These are phyloP conservation scores for Colletotrichum chlorophyti DNA, from an alignment of 2,329 filamentous ascomycete genomes.

Conservation along the genomic window DNA sequence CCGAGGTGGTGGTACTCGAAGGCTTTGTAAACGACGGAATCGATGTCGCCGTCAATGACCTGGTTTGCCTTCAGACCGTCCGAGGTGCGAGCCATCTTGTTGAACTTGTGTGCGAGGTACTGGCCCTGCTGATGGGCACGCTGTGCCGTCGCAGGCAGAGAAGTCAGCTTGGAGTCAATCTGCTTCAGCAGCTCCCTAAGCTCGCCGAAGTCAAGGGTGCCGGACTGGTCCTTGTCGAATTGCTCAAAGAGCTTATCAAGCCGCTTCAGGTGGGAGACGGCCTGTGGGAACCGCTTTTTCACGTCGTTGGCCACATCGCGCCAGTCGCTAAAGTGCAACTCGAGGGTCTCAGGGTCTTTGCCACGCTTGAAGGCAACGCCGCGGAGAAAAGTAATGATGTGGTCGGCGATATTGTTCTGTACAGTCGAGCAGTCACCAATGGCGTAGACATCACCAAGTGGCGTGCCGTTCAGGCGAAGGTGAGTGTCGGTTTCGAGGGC, in stretches of 20 bases:
- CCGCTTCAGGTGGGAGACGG: constrained; percentile 82
- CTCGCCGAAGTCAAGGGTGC: constrained; percentile 93
- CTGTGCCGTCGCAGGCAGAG: constrained; percentile 92
- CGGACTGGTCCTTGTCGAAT: constrained; percentile 92
- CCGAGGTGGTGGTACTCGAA: constrained; percentile 95
- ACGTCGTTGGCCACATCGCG: constrained; percentile 82
- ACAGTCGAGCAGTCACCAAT: constrained; percentile 97
- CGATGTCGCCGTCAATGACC: constrained; percentile 86
- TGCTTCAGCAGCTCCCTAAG: constrained; percentile 86
- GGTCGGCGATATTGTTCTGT: constrained; percentile 94
- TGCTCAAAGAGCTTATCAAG: constrained; percentile 89
- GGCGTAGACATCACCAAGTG: constrained; percentile 92
- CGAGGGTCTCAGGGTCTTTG: constrained; percentile 85
- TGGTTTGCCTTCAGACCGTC: constrained; percentile 81
- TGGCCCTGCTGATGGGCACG: constrained; percentile 94
- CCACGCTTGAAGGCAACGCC: constrained; percentile 91
- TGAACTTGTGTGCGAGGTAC: constrained; percentile 93
- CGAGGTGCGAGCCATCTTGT: constrained; percentile 81
- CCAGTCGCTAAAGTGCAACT: constrained; percentile 90
- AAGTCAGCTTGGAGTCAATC: constrained; percentile 94
- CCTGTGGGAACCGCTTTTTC: constrained; percentile 89
- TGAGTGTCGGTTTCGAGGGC: constrained; percentile 95
- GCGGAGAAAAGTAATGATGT: constrained; percentile 89
- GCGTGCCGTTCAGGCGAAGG: constrained; percentile 85
- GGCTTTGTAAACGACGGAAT: constrained; percentile 90